Conservation (phyloP, 192 early-diverging fungal species). For the Glomus cerebriforme region DNA sequence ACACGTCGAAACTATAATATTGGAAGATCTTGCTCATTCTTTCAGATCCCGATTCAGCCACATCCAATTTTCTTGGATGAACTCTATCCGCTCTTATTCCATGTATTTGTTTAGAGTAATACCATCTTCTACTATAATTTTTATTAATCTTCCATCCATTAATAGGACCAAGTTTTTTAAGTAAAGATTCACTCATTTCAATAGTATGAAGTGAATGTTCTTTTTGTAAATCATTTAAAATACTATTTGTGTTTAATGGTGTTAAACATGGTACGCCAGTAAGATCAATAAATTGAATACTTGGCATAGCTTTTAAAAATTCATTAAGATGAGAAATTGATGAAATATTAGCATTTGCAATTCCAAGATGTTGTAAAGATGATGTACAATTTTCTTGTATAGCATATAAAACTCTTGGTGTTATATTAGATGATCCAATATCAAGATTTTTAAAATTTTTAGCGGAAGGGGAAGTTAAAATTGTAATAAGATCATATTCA, state of each 20-base stretch:
- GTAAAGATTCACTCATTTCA: conserved; percentile 13
- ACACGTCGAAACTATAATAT: conserved; percentile 19
- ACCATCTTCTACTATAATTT: conserved; percentile 18
- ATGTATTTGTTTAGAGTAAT: not conserved
- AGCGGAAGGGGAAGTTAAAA: not conserved
- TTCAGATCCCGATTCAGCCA: not conserved
- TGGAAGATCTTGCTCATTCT: conserved; percentile 15
- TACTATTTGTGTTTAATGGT: not conserved
- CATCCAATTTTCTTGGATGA: conserved; percentile 20
- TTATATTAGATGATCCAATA: conserved; percentile 18
- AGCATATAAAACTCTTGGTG: not conserved
- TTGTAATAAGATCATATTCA: conserved; percentile 9
- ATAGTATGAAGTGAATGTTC: conserved; percentile 2
- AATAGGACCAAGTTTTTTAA: not conserved
- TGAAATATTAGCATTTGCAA: not conserved
- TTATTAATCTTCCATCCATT: not conserved
- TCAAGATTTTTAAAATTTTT: conserved; percentile 5
- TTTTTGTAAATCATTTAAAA: not conserved
- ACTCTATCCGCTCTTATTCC: not conserved
- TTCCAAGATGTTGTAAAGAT: not conserved
- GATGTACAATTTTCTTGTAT: conserved; percentile 8
- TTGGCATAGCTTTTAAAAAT: not conserved
- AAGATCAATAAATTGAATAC: conserved; percentile 7
- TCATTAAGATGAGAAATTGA: not conserved
- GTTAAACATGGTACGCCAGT: not conserved